Percentiles rank a stretch among this genome's conserved stretches.
Conservation (phyloP, 345 rosid genomes). For the Acer yangbiense region DNA sequence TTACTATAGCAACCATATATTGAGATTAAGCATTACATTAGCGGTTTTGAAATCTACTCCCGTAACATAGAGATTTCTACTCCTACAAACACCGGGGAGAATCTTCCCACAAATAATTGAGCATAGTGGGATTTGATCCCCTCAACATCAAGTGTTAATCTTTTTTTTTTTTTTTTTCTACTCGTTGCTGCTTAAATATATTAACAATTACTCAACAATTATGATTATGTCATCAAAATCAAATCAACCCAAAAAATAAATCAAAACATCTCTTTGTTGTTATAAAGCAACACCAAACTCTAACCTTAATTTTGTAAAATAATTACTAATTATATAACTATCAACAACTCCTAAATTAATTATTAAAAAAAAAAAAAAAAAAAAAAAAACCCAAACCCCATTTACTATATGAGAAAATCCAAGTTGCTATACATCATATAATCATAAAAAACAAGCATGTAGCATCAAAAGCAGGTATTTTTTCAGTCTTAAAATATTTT, state of each 20-base stretch:
- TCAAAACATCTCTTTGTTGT: not conserved
- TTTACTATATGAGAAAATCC: not conserved
- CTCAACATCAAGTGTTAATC: too few relatives aligned
- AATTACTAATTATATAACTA: not conserved
- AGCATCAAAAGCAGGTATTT: constrained; percentile 15
- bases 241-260: not conserved
- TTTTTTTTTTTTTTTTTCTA: not conserved
- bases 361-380: not conserved
- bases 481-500: not conserved
- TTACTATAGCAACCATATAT: too few relatives aligned
- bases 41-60: too few relatives aligned
- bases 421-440: not conserved
- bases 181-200: not conserved
- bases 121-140: too few relatives aligned
- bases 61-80: too few relatives aligned
- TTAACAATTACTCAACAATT: not conserved
- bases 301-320: not conserved
- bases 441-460: not conserved
- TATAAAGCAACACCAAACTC: constrained; percentile 1
- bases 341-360: constrained; percentile 8
- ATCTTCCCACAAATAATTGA: too few relatives aligned
- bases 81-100: too few relatives aligned
- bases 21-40: too few relatives aligned
- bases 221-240: not conserved
- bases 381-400: not conserved